phyloP scores from a whole-genome alignment of 1,284 basidiomycete genomes.

The Leccinum griseonigrum region DNA sequence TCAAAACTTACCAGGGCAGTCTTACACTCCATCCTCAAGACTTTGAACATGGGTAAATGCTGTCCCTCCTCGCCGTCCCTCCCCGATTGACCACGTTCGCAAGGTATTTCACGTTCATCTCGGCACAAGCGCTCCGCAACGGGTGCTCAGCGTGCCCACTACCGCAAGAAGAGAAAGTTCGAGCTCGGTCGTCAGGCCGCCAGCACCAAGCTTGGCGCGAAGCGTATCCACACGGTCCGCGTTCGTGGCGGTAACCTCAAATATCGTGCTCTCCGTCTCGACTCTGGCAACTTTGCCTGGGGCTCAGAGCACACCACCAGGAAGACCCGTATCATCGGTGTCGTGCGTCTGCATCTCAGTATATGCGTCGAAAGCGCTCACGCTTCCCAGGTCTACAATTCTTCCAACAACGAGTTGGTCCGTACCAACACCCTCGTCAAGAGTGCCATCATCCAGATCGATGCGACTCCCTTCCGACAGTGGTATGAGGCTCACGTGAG shows the following conservation, averaged over 20 bases:
- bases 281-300: slow-evolving; percentile 96
- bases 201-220: slow-evolving; percentile 90
- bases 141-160: slow-evolving; percentile 91
- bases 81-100: slow-evolving; percentile 8
- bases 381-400: slow-evolving; percentile 82
- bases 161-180: slow-evolving; percentile 99
- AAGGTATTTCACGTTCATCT: slow-evolving; percentile 93
- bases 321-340: slow-evolving; percentile 93
- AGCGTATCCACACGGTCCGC: slow-evolving; percentile 91
- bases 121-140: slow-evolving; percentile 93
- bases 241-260: slow-evolving; percentile 93
- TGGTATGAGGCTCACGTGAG: slow-evolving; percentile 96
- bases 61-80: slow-evolving; percentile 14
- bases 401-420: slow-evolving; percentile 98
- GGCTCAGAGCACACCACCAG: slow-evolving; percentile 87
- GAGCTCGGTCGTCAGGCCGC: slow-evolving; percentile 96
- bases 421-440: slow-evolving; percentile 98
- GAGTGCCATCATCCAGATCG: slow-evolving; percentile 90
- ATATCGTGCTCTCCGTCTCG: slow-evolving; percentile 91
- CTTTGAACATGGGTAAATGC: slow-evolving; percentile 55
- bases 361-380: slow-evolving; percentile 12
- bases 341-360: slow-evolving; percentile 59
- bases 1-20: slow-evolving; percentile 18
- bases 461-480: slow-evolving; percentile 96
- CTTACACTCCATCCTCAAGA: slow-evolving; percentile 33